Conservation (phyloP, 495 filamentous ascomycete genomes). For the Lophiostoma macrostomum region DNA sequence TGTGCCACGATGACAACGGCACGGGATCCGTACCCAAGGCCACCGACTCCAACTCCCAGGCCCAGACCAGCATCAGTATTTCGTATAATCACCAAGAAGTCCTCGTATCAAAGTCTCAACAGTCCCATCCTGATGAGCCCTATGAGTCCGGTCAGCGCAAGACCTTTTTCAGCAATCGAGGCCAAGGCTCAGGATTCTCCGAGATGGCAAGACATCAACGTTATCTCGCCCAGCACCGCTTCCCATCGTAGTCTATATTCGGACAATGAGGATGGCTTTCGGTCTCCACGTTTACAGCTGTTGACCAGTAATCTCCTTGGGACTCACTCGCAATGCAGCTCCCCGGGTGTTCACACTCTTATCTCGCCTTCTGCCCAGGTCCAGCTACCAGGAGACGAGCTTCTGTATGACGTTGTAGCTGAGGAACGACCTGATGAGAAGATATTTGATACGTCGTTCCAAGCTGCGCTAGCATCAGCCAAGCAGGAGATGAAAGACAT, state of each 20-base stretch:
- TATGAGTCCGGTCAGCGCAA: not conserved
- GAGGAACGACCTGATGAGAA: constrained; percentile 7
- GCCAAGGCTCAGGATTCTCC: constrained; percentile 7
- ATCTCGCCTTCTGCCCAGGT: constrained; percentile 11
- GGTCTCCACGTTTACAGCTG: constrained; percentile 10
- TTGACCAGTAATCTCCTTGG: constrained; percentile 10
- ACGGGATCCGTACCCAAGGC: constrained; percentile 7
- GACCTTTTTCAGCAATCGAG: not conserved
- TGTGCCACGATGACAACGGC: constrained; percentile 10
- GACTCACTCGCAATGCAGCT: not conserved
- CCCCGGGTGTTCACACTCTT: not conserved
- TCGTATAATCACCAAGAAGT: constrained; percentile 3
- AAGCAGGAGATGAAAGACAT: constrained; percentile 27
- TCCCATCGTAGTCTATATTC: constrained; percentile 20
- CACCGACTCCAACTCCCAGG: constrained; percentile 13
- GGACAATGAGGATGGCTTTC: constrained; percentile 11
- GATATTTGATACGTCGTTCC: constrained; percentile 12
- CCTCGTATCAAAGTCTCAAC: constrained; percentile 14
- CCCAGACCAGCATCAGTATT: not conserved
- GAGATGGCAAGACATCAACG: constrained; percentile 10
- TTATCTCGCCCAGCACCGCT: constrained; percentile 20
- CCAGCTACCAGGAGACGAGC: constrained; percentile 18
- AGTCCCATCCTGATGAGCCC: constrained; percentile 17
- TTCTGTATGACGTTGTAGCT: constrained; percentile 15
- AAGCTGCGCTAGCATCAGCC: constrained; percentile 6